A percentile compares a stretch with the other conserved stretches of the same genome.
Evolutionary conservation across 495 filamentous ascomycete species (phyloP).

Genomic region (Neurospora pannonica): DNA sequence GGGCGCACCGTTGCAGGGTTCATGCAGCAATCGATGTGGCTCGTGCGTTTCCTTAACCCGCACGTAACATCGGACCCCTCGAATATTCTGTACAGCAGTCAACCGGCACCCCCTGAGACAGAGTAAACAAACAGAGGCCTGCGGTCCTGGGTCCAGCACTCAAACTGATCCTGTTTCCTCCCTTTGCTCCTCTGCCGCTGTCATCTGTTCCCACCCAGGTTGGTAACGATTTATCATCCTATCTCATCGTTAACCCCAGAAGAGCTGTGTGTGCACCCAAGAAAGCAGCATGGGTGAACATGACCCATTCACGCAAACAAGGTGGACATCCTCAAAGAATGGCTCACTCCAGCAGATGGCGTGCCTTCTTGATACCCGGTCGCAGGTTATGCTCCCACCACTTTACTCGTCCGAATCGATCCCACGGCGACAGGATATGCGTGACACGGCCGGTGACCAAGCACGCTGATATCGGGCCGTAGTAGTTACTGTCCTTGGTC

Average conservation of each 20-base stretch:
- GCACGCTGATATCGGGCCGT: slow-evolving; percentile 55
- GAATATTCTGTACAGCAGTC: background rate
- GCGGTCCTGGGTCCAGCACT: background rate
- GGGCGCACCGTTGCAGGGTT: background rate
- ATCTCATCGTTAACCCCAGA: background rate
- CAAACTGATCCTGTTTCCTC: background rate
- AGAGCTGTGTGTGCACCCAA: background rate
- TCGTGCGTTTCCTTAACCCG: background rate
- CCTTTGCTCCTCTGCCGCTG: background rate
- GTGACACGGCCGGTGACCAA: slow-evolving; percentile 56
- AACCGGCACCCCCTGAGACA: background rate
- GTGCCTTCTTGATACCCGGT: slow-evolving; percentile 6
- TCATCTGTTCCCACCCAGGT: background rate
- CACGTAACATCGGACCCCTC: background rate
- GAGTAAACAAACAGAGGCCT: background rate
- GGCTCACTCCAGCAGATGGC: background rate
- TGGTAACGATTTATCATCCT: background rate
- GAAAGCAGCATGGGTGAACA: background rate
- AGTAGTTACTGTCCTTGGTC: slow-evolving; percentile 64
- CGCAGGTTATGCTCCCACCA: slow-evolving; percentile 39
- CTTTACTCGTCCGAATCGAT: slow-evolving; percentile 37
- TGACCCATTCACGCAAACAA: background rate
- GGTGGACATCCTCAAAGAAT: background rate
- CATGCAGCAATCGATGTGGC: background rate
- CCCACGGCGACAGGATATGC: slow-evolving; percentile 52